Conservation (phyloP, 495 filamentous ascomycete species). For the Talaromyces nanjingensis region DNA sequence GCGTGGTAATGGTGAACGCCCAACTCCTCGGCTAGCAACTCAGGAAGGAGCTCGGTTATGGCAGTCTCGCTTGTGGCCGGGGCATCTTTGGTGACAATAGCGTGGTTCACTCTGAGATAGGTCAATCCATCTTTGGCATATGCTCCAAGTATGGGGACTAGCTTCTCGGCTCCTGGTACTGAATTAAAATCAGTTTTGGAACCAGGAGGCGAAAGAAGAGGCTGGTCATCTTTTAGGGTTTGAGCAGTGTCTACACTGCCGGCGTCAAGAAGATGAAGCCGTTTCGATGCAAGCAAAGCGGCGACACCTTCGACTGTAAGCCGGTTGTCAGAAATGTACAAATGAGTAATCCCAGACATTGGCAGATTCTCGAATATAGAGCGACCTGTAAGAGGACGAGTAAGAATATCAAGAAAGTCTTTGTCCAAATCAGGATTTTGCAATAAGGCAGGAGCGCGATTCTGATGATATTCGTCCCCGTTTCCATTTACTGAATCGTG, state of each 20-base stretch:
- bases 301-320: slow-evolving; percentile 52
- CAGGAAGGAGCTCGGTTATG: slow-evolving; percentile 23
- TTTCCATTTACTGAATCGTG: not conserved
- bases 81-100: slow-evolving; percentile 43
- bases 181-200: slow-evolving; percentile 14
- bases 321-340: slow-evolving; percentile 52
- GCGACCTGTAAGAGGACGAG: slow-evolving; percentile 39
- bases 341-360: slow-evolving; percentile 50
- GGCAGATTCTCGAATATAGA: slow-evolving; percentile 47
- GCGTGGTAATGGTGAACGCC: slow-evolving; percentile 16
- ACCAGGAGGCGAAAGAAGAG: slow-evolving; percentile 14
- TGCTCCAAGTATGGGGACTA: slow-evolving; percentile 43
- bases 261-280: slow-evolving; percentile 47
- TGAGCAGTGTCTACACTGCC: slow-evolving; percentile 36
- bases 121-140: slow-evolving; percentile 40
- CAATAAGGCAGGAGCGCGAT: slow-evolving; percentile 18
- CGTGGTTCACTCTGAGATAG: slow-evolving; percentile 51
- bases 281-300: slow-evolving; percentile 41
- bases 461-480: slow-evolving; percentile 16
- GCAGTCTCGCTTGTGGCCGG: slow-evolving; percentile 24
- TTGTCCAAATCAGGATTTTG: slow-evolving; percentile 40
- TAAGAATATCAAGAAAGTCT: slow-evolving; percentile 40
- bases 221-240: slow-evolving; percentile 15
- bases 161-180: slow-evolving; percentile 46
- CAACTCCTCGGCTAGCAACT: slow-evolving; percentile 23